Evolutionary conservation across 768 basidiomycete species (phyloP), one percentile per base, ranked within the genome.

Genomic region (Leccinum ochraceum): DNA sequence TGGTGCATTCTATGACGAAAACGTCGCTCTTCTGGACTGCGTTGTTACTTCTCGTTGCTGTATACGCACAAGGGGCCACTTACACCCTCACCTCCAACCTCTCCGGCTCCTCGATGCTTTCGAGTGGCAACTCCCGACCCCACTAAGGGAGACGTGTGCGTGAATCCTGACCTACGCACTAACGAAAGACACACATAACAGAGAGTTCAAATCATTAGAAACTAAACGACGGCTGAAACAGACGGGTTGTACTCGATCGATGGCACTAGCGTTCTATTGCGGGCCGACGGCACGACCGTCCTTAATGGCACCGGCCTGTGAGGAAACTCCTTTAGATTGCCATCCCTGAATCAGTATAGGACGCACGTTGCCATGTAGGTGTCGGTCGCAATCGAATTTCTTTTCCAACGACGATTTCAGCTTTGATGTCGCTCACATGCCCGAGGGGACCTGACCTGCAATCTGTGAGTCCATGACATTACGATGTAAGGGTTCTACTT

Each of bases 211-310:
- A 48, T 53, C 9, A 48, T n/a, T 63, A 80, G 76, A 30, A 78
- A 77, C 65, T 82, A 81, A 58, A 65, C 69, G 0, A 85, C 83
- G 0, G 87, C 89, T 1, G 62, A 76, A 22, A 72, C 74, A 11
- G 71, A 81, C 59, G 87, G 88, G 65, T 69, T 90, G 39, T 86
- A 85, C 0, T 86, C 75, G 63, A 77, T 85, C 2, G 77, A 76
- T 16, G 77, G 76, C 17, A 73, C 81, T 55, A 61, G 57, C 49
- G 64, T 76, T n/a, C 69, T 62, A 22, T 57, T 78, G 44, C 67
- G 75, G 22, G 69, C 74, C 2, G 76, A 77, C 54, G 48, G 61
- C 48, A 75, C 66, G 11, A 72, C 75, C 10, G 60, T 60, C 9
- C 67, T 78, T 4, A 54, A 34, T 26, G 44, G 72, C 3, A 54